Conservation (phyloP, 495 filamentous ascomycete species). For the Lophium mytilinum region DNA sequence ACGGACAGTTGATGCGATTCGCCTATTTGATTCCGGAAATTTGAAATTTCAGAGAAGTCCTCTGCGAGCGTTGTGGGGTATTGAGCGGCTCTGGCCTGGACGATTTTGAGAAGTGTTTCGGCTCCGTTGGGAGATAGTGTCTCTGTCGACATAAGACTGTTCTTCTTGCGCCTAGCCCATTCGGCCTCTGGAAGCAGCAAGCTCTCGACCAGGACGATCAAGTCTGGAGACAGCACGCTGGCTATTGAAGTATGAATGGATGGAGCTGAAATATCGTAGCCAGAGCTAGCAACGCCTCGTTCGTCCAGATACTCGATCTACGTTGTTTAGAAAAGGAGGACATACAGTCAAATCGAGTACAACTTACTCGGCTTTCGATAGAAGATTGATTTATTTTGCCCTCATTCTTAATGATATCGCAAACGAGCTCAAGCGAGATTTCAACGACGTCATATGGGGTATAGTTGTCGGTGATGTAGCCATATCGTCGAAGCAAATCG, state of each 20-base stretch:
- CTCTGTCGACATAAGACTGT: slow-evolving; percentile 41
- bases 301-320: slow-evolving; percentile 44
- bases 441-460: slow-evolving; percentile 75
- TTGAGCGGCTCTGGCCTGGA: slow-evolving; percentile 34
- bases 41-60: slow-evolving; percentile 40
- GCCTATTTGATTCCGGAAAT: background rate
- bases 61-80: slow-evolving; percentile 58
- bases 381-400: background rate
- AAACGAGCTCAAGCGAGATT: slow-evolving; percentile 50
- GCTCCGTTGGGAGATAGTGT: slow-evolving; percentile 40
- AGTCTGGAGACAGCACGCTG: slow-evolving; percentile 29
- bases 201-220: slow-evolving; percentile 42
- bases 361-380: background rate
- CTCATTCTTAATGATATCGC: slow-evolving; percentile 7
- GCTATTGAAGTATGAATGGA: too few species aligned
- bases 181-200: slow-evolving; percentile 33
- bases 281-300: slow-evolving; percentile 46
- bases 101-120: slow-evolving; percentile 28
- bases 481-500: slow-evolving; percentile 80
- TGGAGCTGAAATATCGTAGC: slow-evolving; percentile 41
- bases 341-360: background rate
- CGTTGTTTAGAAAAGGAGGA: background rate
- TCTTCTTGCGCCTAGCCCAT: slow-evolving; percentile 35
- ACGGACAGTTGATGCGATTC: background rate
- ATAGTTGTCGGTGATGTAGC: slow-evolving; percentile 76